These are phyloP conservation scores for Penicillium bovifimosum DNA, from an alignment of 495 filamentous ascomycete species.

Conservation along the genomic window DNA sequence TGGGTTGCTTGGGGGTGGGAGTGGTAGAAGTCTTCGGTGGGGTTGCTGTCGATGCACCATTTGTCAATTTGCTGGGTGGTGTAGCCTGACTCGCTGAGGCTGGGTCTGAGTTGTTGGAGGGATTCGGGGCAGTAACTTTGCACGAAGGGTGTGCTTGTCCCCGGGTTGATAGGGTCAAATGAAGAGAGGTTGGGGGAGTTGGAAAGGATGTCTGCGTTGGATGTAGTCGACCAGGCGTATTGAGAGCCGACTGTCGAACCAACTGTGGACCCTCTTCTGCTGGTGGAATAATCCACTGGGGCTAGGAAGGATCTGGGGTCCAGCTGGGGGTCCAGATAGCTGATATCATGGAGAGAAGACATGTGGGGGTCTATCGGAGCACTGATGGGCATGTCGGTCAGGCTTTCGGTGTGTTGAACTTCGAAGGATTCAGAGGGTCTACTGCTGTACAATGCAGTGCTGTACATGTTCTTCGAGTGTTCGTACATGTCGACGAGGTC, in stretches of 20 bases:
- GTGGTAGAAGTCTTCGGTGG: constrained; percentile 6
- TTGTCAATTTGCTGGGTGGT: constrained; percentile 19
- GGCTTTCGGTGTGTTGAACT: constrained; percentile 4
- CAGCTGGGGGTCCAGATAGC: constrained; percentile 2
- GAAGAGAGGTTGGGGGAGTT: constrained; percentile 3
- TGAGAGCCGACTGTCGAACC: constrained; percentile 19
- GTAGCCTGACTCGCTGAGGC: constrained; percentile 8
- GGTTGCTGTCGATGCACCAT: constrained; percentile 22
- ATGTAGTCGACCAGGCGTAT: constrained; percentile 22
- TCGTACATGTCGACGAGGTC: constrained; percentile 8
- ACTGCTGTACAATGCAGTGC: constrained; percentile 4
- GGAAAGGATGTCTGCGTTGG: constrained; percentile 13
- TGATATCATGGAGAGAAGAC: constrained; percentile 10
- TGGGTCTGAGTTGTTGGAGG: neutral
- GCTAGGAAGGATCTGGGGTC: constrained; percentile 11
- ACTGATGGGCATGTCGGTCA: constrained; percentile 16
- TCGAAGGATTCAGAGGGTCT: neutral
- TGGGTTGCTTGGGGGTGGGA: neutral
- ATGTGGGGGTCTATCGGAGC: constrained; percentile 6
- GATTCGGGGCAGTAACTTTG: constrained; percentile 12
- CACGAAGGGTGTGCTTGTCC: constrained; percentile 18
- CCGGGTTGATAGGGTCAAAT: constrained; percentile 1
- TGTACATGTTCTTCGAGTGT: neutral
- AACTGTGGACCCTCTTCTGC: constrained; percentile 13
- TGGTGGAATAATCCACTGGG: constrained; percentile 15